Percentiles rank a stretch among this genome's conserved stretches.
These are phyloP conservation scores for Fusarium graminum DNA, from an alignment of 2,329 filamentous ascomycete species.

Conservation along the genomic window DNA sequence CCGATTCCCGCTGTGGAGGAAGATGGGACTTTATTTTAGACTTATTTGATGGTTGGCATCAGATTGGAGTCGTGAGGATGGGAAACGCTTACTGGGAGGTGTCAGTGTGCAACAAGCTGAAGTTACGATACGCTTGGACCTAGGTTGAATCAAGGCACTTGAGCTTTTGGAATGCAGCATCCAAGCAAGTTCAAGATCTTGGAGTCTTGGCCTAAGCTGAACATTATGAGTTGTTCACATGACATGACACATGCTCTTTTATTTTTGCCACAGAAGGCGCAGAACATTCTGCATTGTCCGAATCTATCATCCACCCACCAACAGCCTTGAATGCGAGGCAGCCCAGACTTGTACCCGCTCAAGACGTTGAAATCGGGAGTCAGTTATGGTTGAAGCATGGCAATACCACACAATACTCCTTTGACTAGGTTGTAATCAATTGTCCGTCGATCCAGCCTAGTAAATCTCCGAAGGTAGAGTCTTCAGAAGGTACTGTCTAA, in stretches of 20 bases:
- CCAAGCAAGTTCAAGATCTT: background rate
- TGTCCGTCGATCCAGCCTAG: no score
- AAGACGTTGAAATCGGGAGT: no score
- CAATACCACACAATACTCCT: no score
- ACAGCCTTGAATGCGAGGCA: background rate
- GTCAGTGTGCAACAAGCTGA: background rate
- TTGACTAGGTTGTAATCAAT: no score
- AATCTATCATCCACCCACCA: no score
- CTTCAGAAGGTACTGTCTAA: no score
- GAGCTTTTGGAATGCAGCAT: no score
- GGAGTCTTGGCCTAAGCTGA: background rate
- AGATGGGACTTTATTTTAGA: constrained; percentile 51
- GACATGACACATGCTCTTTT: background rate
- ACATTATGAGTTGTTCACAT: background rate
- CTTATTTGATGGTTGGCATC: background rate
- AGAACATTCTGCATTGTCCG: background rate
- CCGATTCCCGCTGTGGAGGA: constrained; percentile 57
- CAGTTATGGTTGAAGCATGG: no score
- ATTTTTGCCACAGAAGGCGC: background rate
- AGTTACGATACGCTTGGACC: background rate
- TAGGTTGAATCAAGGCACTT: no score
- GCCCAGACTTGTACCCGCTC: no score
- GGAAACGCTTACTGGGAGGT: background rate
- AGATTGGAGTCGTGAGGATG: background rate
- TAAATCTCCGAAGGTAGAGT: no score